Evolutionary conservation across 148 eudicot species (phyloP).

Genomic region (Selenicereus undatus): DNA sequence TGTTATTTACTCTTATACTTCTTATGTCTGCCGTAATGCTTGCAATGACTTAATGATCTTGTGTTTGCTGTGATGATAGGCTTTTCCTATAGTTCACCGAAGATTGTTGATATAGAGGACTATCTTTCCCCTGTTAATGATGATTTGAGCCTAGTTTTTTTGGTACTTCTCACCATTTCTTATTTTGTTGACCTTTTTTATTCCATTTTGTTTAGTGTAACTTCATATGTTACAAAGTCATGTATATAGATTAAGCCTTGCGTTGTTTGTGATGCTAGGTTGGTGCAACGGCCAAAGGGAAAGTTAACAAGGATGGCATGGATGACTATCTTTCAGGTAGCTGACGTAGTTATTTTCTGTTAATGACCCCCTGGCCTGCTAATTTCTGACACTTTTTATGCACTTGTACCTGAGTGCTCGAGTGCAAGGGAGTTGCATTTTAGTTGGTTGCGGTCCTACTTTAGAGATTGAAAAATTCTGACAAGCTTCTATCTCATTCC

Average conservation of each 20-base stretch:
- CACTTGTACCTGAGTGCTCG: not conserved
- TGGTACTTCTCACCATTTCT: slow-evolving; percentile 19
- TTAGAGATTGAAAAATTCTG: too few relatives aligned
- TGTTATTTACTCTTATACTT: not conserved
- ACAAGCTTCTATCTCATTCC: too few relatives aligned
- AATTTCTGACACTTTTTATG: not conserved
- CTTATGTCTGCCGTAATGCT: not conserved
- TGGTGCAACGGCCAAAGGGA: slow-evolving; percentile 16
- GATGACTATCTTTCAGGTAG: slow-evolving; percentile 12
- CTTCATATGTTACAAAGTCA: not conserved
- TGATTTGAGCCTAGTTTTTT: slow-evolving; percentile 26
- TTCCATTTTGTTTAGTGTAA: not conserved
- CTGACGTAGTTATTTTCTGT: not conserved
- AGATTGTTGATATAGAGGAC: slow-evolving; percentile 30
- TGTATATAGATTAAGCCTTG: not conserved
- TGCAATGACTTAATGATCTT: too few relatives aligned
- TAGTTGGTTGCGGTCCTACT: too few relatives aligned
- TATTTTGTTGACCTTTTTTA: not conserved
- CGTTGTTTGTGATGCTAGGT: slow-evolving; percentile 8
- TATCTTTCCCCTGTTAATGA: slow-evolving; percentile 26
- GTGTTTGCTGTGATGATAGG: slow-evolving; percentile 4
- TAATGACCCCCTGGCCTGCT: not conserved
- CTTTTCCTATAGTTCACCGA: slow-evolving; percentile 29
- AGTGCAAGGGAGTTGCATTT: too few relatives aligned
- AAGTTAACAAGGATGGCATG: slow-evolving; percentile 13